phyloP scores from a whole-genome alignment of 441 rosid species.

The Cnidoscolus chayamansa region DNA sequence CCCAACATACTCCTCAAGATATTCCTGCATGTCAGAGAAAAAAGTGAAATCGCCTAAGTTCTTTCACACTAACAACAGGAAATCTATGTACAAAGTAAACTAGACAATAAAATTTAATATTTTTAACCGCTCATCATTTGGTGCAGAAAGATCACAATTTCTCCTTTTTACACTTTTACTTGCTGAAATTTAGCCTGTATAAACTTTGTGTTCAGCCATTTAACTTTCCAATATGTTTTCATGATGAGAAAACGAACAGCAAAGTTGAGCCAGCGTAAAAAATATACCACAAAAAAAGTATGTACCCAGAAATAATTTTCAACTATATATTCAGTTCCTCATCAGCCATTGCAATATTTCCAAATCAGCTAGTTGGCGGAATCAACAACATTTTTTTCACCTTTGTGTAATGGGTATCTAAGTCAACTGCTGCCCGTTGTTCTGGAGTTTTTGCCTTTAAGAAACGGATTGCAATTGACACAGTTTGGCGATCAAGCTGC shows the following conservation, averaged over 20 bases:
- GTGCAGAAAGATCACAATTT: background rate
- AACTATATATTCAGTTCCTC: background rate
- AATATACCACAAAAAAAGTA: background rate
- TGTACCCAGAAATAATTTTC: background rate
- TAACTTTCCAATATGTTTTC: background rate
- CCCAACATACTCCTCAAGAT: slow-evolving; percentile 73
- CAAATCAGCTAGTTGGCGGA: background rate
- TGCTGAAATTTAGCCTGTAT: background rate
- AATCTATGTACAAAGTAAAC: background rate
- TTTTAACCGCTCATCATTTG: background rate
- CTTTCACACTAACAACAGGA: background rate
- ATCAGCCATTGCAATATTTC: background rate
- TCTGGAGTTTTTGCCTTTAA: slow-evolving; percentile 82
- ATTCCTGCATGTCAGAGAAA: slow-evolving; percentile 58
- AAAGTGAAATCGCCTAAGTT: slow-evolving; percentile 1
- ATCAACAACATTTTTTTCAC: slow-evolving; percentile 27
- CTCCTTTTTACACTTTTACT: background rate
- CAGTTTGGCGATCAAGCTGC: slow-evolving; percentile 65
- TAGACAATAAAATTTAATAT: background rate
- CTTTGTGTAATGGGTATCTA: slow-evolving; percentile 90
- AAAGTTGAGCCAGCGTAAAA: background rate
- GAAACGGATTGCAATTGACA: slow-evolving; percentile 82
- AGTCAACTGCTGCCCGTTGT: slow-evolving; percentile 92
- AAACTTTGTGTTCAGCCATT: background rate
- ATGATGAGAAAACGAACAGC: background rate